Conservation (phyloP, 345 rosid species). For the Eucalyptus decipiens region DNA sequence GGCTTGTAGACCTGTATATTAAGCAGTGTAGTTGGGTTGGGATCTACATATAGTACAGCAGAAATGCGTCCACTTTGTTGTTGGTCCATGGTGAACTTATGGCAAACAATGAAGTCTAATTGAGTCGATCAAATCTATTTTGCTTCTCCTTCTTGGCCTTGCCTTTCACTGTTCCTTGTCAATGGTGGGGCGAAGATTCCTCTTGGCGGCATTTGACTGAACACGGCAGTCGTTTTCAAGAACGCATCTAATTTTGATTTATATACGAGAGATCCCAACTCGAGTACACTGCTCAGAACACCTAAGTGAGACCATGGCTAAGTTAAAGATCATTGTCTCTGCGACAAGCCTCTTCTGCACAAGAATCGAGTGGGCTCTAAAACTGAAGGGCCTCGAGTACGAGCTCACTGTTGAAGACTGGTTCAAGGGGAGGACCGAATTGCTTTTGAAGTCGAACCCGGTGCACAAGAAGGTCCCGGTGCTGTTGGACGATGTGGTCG, state of each 20-base stretch:
- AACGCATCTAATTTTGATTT: background rate
- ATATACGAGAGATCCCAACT: background rate
- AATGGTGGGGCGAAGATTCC: background rate
- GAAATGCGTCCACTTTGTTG: background rate
- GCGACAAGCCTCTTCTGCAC: background rate
- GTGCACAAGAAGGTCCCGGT: constrained; percentile 13
- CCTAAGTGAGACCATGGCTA: background rate
- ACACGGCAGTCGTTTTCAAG: background rate
- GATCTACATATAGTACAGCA: background rate
- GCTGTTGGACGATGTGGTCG: background rate
- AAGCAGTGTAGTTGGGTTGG: background rate
- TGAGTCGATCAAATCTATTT: background rate
- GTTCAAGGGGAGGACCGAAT: constrained; percentile 2
- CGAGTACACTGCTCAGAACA: background rate
- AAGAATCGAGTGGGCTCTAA: constrained; percentile 16
- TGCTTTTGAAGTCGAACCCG: constrained; percentile 9
- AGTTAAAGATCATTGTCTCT: constrained; percentile 6
- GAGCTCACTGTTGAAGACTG: constrained; percentile 1
- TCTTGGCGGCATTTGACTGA: background rate
- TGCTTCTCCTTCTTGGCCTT: background rate
- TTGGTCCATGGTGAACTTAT: background rate
- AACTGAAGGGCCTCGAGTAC: constrained; percentile 5
- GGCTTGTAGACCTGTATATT: background rate
- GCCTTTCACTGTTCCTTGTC: background rate
- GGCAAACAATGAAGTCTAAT: background rate